Base-by-base conservation (phyloP, 345 rosid species). In the Triadica sebifera region DNA sequence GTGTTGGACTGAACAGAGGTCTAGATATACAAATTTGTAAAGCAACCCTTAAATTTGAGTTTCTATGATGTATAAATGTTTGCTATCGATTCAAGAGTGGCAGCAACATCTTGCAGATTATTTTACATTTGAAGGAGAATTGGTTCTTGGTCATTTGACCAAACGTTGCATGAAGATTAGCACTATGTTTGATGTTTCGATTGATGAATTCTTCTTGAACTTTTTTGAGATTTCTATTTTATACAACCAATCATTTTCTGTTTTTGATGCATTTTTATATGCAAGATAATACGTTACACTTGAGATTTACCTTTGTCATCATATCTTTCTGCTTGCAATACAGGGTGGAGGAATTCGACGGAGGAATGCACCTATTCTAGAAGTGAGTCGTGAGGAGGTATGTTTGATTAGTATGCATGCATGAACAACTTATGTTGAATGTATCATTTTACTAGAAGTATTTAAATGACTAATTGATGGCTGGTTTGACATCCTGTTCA, bases 271-370 rank as follows among this genome's bases (percentile, higher is more conserved):
- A 64, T 49, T 58, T 59, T 41, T 58, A 49, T 29, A 59, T 45
- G 12, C 46, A 43, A 62, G 70, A 64, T 70, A 11, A 34, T 53
- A 19, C 20, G 11, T 24, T 13, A 3, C 34, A 50, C 66, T 51
- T 68, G 50, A 37, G 12, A 43, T 72, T 63, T 66, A 47, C 8
- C 29, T 47, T 46, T 74, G 56, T n/a, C 60, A 13, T 68, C 8
- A 25, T 41, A 34, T 78, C 37, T 52, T 57, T 70, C 34, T 67
- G 64, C 61, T 73, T 61, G 73, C 65, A 56, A 69, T 71, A 61
- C 80, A 94, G 97, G 98, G 93, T 17, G 91, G 92, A 73, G 98
- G 98, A 79, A 89, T 94, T 82, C 88, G 95, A 22, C 75, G 97
- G 74, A 88, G 97, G 75, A 94, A 82, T 79, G 97, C 97, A 60